Evolutionary conservation across 2,329 filamentous ascomycete species (phyloP).

Genomic region (Penicillium aurantiogriseum): DNA sequence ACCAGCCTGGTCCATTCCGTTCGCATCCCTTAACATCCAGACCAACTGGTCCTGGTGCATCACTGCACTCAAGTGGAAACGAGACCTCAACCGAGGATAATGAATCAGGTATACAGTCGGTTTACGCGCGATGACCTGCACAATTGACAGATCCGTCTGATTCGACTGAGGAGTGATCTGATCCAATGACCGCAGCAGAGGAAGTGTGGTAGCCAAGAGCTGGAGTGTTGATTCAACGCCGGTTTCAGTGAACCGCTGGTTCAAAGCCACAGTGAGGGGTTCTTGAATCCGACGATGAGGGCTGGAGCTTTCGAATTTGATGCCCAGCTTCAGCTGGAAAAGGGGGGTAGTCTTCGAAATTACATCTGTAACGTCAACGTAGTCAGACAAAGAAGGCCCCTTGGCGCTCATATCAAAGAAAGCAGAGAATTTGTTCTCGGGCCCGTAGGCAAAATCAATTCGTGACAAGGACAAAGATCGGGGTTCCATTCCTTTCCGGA

Average conservation of each 20-base stretch:
- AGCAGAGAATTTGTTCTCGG: constrained; percentile 29
- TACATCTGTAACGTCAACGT: constrained; percentile 24
- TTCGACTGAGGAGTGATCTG: constrained; percentile 30
- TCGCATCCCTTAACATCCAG: constrained; percentile 39
- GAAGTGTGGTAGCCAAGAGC: constrained; percentile 37
- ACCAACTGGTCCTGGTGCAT: constrained; percentile 29
- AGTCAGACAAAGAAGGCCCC: constrained; percentile 16
- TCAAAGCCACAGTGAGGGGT: constrained; percentile 38
- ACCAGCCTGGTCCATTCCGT: constrained; percentile 14
- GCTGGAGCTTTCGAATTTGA: constrained; percentile 37
- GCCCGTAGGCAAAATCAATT: constrained; percentile 37
- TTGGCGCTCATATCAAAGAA: constrained; percentile 33
- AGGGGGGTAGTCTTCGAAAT: constrained; percentile 25
- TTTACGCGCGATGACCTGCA: constrained; percentile 38
- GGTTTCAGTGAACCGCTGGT: constrained; percentile 29
- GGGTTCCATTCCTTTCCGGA: constrained; percentile 33
- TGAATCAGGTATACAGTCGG: constrained; percentile 37
- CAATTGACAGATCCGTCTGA: constrained; percentile 22
- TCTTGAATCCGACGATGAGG: constrained; percentile 44
- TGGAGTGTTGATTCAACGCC: constrained; percentile 33
- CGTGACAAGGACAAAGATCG: constrained; percentile 36
- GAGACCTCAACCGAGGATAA: constrained; percentile 35
- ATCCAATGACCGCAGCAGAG: constrained; percentile 40
- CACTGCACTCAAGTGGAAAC: constrained; percentile 33
- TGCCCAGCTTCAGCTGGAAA: constrained; percentile 31